Percentiles rank a stretch among this genome's conserved stretches.
These are phyloP conservation scores for Allium cepa DNA, from an alignment of 106 monocot genomes.

Conservation along the genomic window DNA sequence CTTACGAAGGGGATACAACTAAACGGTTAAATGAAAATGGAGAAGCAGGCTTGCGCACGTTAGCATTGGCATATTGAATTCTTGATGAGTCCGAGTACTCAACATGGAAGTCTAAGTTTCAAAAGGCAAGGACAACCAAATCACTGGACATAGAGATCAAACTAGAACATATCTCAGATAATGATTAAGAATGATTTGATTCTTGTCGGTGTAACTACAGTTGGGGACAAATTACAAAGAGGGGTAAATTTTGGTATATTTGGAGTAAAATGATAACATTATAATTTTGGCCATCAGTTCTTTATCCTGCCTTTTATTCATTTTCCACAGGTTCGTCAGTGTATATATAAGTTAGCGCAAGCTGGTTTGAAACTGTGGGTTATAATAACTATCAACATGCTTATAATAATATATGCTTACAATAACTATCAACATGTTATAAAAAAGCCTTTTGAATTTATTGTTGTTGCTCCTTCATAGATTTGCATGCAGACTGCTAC, in stretches of 20 bases:
- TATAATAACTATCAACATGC: constrained; percentile 69
- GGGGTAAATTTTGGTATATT: too few species aligned
- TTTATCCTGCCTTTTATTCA: neutral
- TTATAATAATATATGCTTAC: constrained; percentile 72
- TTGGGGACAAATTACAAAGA: constrained; percentile 76
- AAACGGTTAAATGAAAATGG: constrained; percentile 39
- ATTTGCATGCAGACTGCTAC: constrained; percentile 77
- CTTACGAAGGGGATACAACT: too few species aligned
- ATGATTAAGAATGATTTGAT: constrained; percentile 61
- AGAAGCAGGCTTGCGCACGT: constrained; percentile 60
- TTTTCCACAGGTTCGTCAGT: constrained; percentile 52
- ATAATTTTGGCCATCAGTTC: too few species aligned
- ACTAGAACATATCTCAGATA: constrained; percentile 52
- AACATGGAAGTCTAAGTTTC: too few species aligned
- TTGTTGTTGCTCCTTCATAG: constrained; percentile 8
- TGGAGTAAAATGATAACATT: too few species aligned
- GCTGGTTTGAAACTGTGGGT: constrained; percentile 88
- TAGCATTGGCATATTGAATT: constrained; percentile 54
- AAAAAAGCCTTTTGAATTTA: neutral
- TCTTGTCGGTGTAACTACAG: constrained; percentile 67
- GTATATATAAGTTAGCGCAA: constrained; percentile 73
- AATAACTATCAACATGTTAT: neutral
- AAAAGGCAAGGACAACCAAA: constrained; percentile 39
- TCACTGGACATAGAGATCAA: constrained; percentile 41
- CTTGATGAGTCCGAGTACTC: constrained; percentile 49